phyloP scores from a whole-genome alignment of 768 basidiomycete genomes.

The Scleroderma bovista region DNA sequence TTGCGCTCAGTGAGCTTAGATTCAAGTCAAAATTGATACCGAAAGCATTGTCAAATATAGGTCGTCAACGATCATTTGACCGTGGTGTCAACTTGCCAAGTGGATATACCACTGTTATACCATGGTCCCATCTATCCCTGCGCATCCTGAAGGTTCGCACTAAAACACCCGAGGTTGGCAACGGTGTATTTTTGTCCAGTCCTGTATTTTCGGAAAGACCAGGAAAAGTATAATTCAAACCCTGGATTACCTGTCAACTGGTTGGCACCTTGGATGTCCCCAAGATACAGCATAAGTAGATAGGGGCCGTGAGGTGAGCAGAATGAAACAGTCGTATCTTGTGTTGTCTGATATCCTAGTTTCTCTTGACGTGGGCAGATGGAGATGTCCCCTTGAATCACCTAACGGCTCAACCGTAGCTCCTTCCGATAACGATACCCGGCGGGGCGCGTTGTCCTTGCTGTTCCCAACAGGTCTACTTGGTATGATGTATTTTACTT shows the following conservation, averaged over 20 bases:
- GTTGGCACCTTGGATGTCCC: conserved; percentile 38
- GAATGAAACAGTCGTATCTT: not conserved
- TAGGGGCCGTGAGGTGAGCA: too few species aligned
- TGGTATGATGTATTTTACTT: conserved; percentile 36
- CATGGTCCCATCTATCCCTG: not conserved
- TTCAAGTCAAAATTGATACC: conserved; percentile 31
- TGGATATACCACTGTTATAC: not conserved
- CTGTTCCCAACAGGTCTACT: too few species aligned
- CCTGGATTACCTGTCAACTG: conserved; percentile 31
- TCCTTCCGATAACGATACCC: conserved; percentile 27
- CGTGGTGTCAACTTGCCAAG: conserved; percentile 33
- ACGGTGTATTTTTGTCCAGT: conserved; percentile 14
- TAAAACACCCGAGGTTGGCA: conserved; percentile 17
- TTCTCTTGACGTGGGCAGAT: conserved; percentile 24
- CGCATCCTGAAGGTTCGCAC: conserved; percentile 11
- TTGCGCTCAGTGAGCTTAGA: conserved; percentile 30
- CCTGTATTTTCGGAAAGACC: too few species aligned
- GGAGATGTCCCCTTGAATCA: conserved; percentile 32
- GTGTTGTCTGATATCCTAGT: conserved; percentile 7
- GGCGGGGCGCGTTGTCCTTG: conserved; percentile 38
- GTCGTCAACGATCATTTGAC: conserved; percentile 34
- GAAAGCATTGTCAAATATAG: conserved; percentile 33
- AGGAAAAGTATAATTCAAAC: too few species aligned
- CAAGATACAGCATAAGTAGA: too few species aligned
- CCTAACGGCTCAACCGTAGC: conserved; percentile 28